Base-by-base conservation (phyloP, 495 filamentous ascomycete genomes). In the Penicillium egyptiacum region DNA sequence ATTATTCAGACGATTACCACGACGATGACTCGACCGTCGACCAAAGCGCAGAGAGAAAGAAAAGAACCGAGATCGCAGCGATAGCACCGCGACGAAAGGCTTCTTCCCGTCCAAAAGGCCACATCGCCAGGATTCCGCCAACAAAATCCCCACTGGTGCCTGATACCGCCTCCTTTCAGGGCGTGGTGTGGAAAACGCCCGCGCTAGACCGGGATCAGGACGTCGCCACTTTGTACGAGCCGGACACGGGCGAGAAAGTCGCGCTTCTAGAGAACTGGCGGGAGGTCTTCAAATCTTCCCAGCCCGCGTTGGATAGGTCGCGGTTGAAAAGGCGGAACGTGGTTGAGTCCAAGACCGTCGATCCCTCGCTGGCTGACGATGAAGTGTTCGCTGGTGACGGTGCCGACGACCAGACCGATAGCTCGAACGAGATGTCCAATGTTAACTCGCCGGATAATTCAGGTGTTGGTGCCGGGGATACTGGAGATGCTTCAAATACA, bases 211-310 rank as follows among this genome's bases (percentile, higher is more conserved):
- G 42, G 0, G 60, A 75, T 28, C 67, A 65, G 35, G 59, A 69
- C 10, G 56, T 71, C n/a, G 35, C 66, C 1, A 55, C 71, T 2
- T 61, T 78, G 8, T 68, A 78, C 44, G 71, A 73, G 19, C 75
- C 71, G 0, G 73, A 74, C 19, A 63, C 67, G 6, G 67, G 68
- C 12, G 73, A 76, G 17, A 70, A 72, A 58, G 78, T 82, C 5
- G 68, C 79, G 2, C 51, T 82, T 37, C 63, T 82, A 41, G 71
- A 75, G 53, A 74, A 81, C 60, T 82, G 80, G 80, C 67, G 77
- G n/a, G 79, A 82, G 52, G 60, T 78, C 7, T 80, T 81, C 67
- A 72, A 73, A 48, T 62, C 62, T 17, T 61, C 67, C 2, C 68
- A 75, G 53, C 75, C 73, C 3, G 58, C 68, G 28, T 64, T 71